These are phyloP conservation scores for Achlya hypogyna DNA, from an alignment of 352 stramenopile species.

Conservation along the genomic window DNA sequence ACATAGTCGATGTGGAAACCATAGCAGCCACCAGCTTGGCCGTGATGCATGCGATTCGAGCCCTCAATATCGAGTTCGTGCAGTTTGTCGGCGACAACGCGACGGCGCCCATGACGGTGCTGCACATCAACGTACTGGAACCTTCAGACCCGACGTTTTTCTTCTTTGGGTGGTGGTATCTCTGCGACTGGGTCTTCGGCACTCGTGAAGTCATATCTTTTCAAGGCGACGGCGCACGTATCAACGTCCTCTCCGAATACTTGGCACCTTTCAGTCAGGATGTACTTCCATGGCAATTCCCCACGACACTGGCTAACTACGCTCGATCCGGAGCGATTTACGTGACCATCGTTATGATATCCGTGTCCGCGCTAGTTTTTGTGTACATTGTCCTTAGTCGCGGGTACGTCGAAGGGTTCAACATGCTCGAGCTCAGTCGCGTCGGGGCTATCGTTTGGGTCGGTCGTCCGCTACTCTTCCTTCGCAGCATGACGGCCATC, in stretches of 20 bases:
- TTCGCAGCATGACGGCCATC: conserved; percentile 15
- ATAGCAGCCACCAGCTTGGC: neutral
- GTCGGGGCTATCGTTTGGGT: conserved; percentile 18
- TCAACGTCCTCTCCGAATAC: conserved; percentile 5
- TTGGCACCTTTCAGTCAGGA: neutral
- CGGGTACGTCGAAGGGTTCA: conserved; percentile 6
- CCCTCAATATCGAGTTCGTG: neutral
- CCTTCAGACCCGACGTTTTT: neutral
- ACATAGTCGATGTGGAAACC: neutral
- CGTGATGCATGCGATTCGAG: neutral
- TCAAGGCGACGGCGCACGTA: neutral
- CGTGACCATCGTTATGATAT: neutral
- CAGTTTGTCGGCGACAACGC: neutral
- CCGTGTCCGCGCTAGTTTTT: neutral
- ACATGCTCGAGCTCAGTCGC: conserved; percentile 11
- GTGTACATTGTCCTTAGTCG: conserved; percentile 12
- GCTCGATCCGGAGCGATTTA: neutral
- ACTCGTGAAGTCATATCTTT: conserved; percentile 11
- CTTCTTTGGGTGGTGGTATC: neutral
- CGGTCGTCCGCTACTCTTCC: conserved; percentile 9
- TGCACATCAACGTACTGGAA: neutral
- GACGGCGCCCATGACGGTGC: neutral
- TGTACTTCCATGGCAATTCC: neutral
- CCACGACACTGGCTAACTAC: neutral
- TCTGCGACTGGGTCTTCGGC: neutral